Evolutionary conservation across 2,329 filamentous ascomycete species (phyloP), one percentile per base, ranked within the genome.

Genomic region (Sporothrix brunneoviolacea): DNA sequence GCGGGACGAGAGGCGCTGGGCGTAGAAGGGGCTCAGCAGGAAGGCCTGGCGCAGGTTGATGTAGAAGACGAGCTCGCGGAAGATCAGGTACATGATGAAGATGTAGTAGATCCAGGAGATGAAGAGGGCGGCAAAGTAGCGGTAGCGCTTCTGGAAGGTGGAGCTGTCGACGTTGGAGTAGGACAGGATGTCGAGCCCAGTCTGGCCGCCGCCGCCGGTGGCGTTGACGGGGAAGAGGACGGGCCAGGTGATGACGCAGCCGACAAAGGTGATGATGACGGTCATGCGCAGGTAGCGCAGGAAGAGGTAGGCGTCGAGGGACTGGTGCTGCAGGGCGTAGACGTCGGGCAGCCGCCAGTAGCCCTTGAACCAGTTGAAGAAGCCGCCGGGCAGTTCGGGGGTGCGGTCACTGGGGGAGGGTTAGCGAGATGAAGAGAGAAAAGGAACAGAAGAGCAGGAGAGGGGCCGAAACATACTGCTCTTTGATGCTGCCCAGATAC

Each of bases 1-100:
- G 35, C 90, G 82, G 1, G 91, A 91, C 0, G 91, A 97, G 39
- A 97, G 82, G 21, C 91, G 86, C 59, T 83, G 84, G 22, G 89
- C 80, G 64, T 95, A 91, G 47, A 87, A 74, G 1, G 88, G 89
- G 9, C 89, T 90, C 51, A 95, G 76, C 16, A 91, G 80, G 70
- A 94, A 97, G 1, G 91, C 91, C 69, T 97, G 93, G 57, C 91
- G 87, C 47, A 98, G 70, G 61, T 95, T 95, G 71, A 97, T 89
- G 68, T 90, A 95, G 77, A 85, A 97, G 61, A 98, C 84, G 62
- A 84, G 83, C 68, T 98, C 93, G 56, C 93, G 82, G 33, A 89
- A 90, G 50, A 98, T 82, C 59, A 89, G 86, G 68, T 88, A 93
- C 66, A 97, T 84, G 57, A 97, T 76, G 64, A 97, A 97, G 40